Evolutionary conservation across 78 protist genomes (phyloP).

Genomic region (Kipferlia bialata): DNA sequence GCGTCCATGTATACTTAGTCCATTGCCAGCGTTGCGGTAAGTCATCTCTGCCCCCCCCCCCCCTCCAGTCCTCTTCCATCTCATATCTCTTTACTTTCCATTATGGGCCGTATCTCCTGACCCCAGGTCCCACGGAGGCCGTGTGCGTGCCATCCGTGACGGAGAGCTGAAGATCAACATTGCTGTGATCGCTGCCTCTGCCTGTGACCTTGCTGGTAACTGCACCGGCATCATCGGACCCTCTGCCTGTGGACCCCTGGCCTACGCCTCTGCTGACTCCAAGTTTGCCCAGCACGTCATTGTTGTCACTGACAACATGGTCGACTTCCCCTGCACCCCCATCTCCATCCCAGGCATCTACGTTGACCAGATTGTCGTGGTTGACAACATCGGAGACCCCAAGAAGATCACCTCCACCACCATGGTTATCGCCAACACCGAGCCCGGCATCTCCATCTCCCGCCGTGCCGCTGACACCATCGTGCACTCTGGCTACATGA

Average conservation of each 20-base stretch:
- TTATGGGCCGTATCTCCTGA: no score
- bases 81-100: no score
- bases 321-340: slow-evolving; percentile 18
- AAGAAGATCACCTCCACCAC: slow-evolving; percentile 15
- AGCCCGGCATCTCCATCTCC: neutral
- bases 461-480: neutral
- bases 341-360: slow-evolving; percentile 5
- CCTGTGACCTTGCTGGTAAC: slow-evolving; percentile 10
- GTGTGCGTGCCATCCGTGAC: slow-evolving; percentile 13
- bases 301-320: slow-evolving; percentile 17
- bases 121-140: slow-evolving; percentile 16
- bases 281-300: slow-evolving; percentile 18
- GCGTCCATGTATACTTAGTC: no score
- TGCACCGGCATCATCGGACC: slow-evolving; percentile 3
- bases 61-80: no score
- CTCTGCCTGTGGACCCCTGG: slow-evolving; percentile 15
- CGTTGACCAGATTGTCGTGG: slow-evolving; percentile 21
- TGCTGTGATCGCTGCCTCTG: slow-evolving; percentile 21
- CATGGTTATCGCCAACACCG: neutral
- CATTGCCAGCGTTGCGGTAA: no score
- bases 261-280: slow-evolving; percentile 5
- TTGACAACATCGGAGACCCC: slow-evolving; percentile 1
- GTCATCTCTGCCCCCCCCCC: no score
- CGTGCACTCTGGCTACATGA: neutral
- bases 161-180: slow-evolving; percentile 20